phyloP scores from a whole-genome alignment of 352 stramenopile species.

The Globisporangium takayamanum region DNA sequence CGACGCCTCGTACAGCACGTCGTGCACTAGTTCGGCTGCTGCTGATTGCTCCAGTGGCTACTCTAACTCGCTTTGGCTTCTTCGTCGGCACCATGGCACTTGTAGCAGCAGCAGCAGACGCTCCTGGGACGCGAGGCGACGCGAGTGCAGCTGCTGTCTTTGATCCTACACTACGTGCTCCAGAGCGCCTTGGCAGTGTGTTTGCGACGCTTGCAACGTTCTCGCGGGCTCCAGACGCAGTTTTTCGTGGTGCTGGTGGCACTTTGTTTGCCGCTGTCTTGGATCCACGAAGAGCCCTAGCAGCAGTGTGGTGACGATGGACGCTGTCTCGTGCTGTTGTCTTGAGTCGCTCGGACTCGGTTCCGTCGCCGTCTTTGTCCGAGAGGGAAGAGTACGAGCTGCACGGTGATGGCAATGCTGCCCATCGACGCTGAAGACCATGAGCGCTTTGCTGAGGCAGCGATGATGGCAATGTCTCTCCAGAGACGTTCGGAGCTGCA shows the following conservation, averaged over 20 bases:
- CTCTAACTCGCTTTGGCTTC: background rate
- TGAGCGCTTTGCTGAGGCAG: background rate
- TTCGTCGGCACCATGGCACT: background rate
- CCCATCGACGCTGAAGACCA: background rate
- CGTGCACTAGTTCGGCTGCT: background rate
- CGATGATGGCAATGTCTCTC: background rate
- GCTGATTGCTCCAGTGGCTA: background rate
- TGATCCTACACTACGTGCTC: background rate
- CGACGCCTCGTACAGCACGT: background rate
- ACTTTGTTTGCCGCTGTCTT: background rate
- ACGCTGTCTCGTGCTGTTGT: background rate
- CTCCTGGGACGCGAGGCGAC: background rate
- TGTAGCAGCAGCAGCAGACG: background rate
- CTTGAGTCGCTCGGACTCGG: background rate
- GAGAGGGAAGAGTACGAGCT: conserved; percentile 32
- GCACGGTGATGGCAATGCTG: conserved; percentile 10
- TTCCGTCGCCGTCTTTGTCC: conserved; percentile 16
- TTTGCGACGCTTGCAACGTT: conserved; percentile 6
- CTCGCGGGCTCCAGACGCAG: background rate
- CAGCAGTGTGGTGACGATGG: background rate
- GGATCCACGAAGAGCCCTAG: background rate
- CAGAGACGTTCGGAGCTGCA: background rate
- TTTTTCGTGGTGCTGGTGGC: background rate
- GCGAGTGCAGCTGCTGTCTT: background rate
- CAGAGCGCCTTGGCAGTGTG: background rate